Evolutionary conservation across 2,329 filamentous ascomycete species (phyloP), one percentile per base, ranked within the genome.

Genomic region (Aspergillus uvarum): DNA sequence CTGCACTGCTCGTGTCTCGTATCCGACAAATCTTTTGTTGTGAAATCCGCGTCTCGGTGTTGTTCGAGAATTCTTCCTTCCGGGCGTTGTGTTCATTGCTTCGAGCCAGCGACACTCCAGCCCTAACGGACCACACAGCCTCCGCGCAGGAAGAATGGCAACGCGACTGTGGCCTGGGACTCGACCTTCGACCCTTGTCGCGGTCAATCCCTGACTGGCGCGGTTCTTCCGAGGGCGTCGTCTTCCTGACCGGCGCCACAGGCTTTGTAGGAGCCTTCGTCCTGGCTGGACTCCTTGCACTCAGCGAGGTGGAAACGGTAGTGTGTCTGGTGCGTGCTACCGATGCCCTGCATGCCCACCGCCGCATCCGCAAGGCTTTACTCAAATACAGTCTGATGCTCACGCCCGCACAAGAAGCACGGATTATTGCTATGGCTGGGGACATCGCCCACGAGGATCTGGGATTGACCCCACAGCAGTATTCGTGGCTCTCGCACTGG

Each of bases 231-330:
- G 67, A 70, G 50, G 69, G 68, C 6, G 63, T 62, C 2, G 82
- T 93, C 1, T 89, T 96, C 71, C 76, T 96, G 5, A 96, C 91
- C 1, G 91, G 92, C 26, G 90, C 89, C 4, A 96, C 91, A 1
- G 91, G 91, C 0, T 96, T 96, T 78, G 75, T 96, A 16, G 91
- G 92, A 10, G 83, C 89, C 0, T 94, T 90, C 70, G 76, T 96
- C 3, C 77, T 94, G 31, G 82, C 83, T 54, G 89, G 93, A 54
- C 74, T 95, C 0, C 80, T 96, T 0, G 81, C 82, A 26, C 80
- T 75, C 22, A 80, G 75, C 10, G 73, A 79, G 22, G 78, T 85
- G 4, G 31, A 61, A 21, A 86, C 84, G 63, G 80, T 95, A 2
- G 86, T 92, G 57, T 87, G 87, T 0, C 87, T 92, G 56, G 87